phyloP scores from a whole-genome alignment of 2,329 filamentous ascomycete genomes.

The Lithohypha guttulata region DNA sequence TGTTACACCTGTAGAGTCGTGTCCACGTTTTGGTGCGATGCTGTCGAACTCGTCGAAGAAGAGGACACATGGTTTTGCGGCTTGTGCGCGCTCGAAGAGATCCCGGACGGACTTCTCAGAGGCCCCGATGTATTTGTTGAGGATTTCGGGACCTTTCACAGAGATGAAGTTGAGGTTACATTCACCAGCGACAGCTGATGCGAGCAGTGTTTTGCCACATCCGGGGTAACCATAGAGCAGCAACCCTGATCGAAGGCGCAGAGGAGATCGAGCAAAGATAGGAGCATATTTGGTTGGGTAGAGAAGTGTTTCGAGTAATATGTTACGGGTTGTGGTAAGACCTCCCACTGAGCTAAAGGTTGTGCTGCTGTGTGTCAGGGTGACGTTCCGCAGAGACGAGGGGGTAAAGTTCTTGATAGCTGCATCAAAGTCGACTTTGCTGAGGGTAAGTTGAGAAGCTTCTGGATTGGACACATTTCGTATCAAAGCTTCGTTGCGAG shows the following conservation, averaged over 20 bases:
- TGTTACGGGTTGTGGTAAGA: conserved; percentile 71
- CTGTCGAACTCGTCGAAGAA: conserved; percentile 99
- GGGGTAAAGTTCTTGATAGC: conserved; percentile 90
- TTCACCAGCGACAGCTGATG: conserved; percentile 93
- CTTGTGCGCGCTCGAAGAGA: conserved; percentile 82
- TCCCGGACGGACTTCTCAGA: conserved; percentile 94
- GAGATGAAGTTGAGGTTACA: conserved; percentile 97
- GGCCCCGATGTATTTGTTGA: conserved; percentile 98
- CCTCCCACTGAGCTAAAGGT: conserved; percentile 90
- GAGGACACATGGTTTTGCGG: conserved; percentile 82
- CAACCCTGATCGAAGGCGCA: conserved; percentile 85
- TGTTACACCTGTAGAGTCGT: conserved; percentile 96
- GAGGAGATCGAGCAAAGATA: conserved; percentile 89
- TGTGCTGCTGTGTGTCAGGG: conserved; percentile 81
- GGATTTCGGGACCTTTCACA: conserved; percentile 93
- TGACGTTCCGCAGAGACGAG: conserved; percentile 86
- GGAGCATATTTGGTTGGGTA: conserved; percentile 97
- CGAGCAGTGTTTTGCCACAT: conserved; percentile 91
- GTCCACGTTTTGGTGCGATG: conserved; percentile 91
- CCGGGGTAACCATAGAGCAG: conserved; percentile 91
- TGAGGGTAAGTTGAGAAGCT: conserved; percentile 51
- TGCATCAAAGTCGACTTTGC: conserved; percentile 65
- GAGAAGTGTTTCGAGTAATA: conserved; percentile 87
- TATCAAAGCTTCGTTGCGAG: conserved; percentile 85
- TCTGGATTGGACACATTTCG: conserved; percentile 52